Conservation (phyloP, 352 stramenopile genomes). For the Globisporangium orthogonon region DNA sequence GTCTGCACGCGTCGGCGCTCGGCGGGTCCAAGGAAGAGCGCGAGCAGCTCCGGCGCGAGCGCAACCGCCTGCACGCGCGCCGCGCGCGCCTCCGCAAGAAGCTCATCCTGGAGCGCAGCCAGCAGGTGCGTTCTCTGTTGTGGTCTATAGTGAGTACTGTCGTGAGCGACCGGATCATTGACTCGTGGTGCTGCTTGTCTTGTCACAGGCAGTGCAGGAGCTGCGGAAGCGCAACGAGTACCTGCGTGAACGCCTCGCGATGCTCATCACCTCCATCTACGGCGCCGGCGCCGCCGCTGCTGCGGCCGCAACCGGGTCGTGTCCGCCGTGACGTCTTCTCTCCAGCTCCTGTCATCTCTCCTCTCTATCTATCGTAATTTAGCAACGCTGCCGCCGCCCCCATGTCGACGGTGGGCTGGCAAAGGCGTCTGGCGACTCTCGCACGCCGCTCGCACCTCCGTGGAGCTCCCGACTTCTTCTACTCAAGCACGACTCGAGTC, state of each 20-base stretch:
- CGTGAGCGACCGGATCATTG: not conserved
- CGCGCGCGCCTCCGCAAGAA: conserved; percentile 74
- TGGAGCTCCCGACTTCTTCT: not conserved
- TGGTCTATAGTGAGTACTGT: no score
- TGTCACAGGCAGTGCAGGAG: conserved; percentile 44
- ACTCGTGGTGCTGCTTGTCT: not conserved
- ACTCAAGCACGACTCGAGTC: not conserved
- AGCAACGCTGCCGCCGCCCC: not conserved
- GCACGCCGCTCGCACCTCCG: no score
- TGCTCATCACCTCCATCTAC: conserved; percentile 66
- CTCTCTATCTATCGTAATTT: conserved; percentile 6
- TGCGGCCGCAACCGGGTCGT: not conserved
- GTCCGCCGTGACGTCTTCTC: not conserved
- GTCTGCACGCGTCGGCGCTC: conserved; percentile 24
- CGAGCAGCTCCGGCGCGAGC: conserved; percentile 62
- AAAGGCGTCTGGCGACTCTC: no score
- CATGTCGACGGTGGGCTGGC: not conserved
- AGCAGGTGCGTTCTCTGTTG: conserved; percentile 31
- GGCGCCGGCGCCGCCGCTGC: conserved; percentile 11
- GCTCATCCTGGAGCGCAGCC: conserved; percentile 70
- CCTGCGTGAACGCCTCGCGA: conserved; percentile 45
- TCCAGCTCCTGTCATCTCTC: not conserved
- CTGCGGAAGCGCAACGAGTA: conserved; percentile 57
- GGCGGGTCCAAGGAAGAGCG: conserved; percentile 61
- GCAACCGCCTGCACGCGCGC: conserved; percentile 68